Conservation (phyloP, 208 protist species). For the Acanthamoeba sp. region DNA sequence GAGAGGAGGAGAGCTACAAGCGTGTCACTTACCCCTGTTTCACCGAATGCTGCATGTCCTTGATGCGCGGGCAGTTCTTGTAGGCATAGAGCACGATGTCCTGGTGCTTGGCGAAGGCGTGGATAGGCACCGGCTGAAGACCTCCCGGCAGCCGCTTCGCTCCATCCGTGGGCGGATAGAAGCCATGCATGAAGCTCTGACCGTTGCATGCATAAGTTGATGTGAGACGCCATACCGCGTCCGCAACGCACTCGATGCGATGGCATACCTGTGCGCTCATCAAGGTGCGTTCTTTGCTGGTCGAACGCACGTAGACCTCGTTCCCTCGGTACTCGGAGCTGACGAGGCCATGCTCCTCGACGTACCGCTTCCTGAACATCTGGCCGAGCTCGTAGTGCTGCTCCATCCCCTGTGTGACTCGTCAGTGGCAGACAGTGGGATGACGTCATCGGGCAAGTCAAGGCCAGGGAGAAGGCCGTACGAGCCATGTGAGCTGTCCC, state of each 20-base stretch:
- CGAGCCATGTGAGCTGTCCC: conserved; percentile 76
- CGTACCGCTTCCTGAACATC: conserved; percentile 68
- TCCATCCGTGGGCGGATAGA: conserved; percentile 18
- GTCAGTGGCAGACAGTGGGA: background rate
- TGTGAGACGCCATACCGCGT: too few species aligned
- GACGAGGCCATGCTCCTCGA: conserved; percentile 55
- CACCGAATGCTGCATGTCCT: conserved; percentile 25
- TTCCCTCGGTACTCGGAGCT: background rate
- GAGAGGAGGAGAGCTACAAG: background rate
- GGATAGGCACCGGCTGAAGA: conserved; percentile 64
- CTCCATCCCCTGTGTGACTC: conserved; percentile 38
- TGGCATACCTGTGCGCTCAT: conserved; percentile 72
- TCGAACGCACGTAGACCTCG: conserved; percentile 73
- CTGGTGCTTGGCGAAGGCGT: conserved; percentile 48
- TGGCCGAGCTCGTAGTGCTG: conserved; percentile 73
- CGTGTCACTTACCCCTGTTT: conserved; percentile 14
- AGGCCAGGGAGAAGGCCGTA: background rate
- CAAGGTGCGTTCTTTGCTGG: conserved; percentile 68
- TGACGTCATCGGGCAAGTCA: background rate
- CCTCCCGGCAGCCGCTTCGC: conserved; percentile 55
- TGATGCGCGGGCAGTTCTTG: conserved; percentile 72
- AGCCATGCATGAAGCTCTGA: conserved; percentile 75
- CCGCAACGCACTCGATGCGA: too few species aligned
- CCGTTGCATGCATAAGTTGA: background rate
- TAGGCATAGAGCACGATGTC: conserved; percentile 72